These are phyloP conservation scores for Clonostachys solani DNA, from an alignment of 2,329 filamentous ascomycete genomes.

Conservation along the genomic window DNA sequence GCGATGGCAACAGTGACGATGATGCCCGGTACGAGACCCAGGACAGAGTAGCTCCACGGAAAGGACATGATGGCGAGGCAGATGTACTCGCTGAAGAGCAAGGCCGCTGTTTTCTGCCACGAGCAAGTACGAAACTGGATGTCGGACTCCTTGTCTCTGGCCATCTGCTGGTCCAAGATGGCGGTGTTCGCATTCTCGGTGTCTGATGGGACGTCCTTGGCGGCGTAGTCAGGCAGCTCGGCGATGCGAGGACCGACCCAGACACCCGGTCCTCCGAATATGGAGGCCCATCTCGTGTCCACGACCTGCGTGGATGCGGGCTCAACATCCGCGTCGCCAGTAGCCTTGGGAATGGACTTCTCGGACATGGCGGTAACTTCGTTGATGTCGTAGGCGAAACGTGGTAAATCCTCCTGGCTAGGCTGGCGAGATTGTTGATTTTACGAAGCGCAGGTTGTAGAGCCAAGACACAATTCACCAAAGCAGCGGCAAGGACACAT, in stretches of 20 bases:
- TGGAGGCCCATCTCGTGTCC: constrained; percentile 10
- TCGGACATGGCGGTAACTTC: too few relatives aligned
- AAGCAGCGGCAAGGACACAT: too few relatives aligned
- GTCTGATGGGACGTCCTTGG: constrained; percentile 20
- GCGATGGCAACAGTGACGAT: constrained; percentile 81
- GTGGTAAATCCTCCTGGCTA: too few relatives aligned
- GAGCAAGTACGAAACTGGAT: constrained; percentile 93
- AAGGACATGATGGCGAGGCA: constrained; percentile 93
- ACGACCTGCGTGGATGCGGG: too few relatives aligned
- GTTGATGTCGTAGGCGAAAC: too few relatives aligned
- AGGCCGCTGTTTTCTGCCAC: constrained; percentile 89
- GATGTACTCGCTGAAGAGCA: constrained; percentile 95
- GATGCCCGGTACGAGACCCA: constrained; percentile 80
- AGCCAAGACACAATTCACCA: too few relatives aligned
- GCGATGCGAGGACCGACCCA: constrained; percentile 47
- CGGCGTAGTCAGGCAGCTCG: constrained; percentile 20
- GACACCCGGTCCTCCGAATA: constrained; percentile 33
- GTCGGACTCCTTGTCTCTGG: constrained; percentile 68
- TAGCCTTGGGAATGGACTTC: too few relatives aligned
- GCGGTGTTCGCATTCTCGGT: constrained; percentile 10
- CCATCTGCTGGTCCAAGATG: constrained; percentile 64
- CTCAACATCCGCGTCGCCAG: too few relatives aligned
- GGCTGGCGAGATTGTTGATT: too few relatives aligned
- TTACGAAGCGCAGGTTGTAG: too few relatives aligned
- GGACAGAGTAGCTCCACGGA: constrained; percentile 84